These are phyloP conservation scores for Phaeosphaeria sp. DNA, from an alignment of 2,329 filamentous ascomycete genomes.

Conservation along the genomic window DNA sequence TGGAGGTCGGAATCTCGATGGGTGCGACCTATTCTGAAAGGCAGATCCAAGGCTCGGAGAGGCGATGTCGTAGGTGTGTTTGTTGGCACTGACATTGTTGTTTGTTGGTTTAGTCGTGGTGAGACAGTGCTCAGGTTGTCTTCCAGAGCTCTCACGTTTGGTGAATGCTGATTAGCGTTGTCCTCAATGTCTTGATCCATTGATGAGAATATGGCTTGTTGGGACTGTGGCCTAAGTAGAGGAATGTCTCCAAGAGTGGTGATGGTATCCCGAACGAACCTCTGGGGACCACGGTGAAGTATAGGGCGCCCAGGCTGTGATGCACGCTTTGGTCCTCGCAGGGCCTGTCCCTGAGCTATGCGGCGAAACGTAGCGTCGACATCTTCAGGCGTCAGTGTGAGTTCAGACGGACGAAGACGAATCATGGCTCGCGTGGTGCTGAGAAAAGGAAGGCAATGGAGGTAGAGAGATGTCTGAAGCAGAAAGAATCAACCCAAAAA, in stretches of 20 bases:
- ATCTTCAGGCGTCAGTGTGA: constrained; percentile 45
- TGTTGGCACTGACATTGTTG: background rate
- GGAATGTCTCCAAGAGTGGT: constrained; percentile 33
- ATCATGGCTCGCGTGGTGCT: constrained; percentile 33
- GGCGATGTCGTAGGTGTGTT: constrained; percentile 5
- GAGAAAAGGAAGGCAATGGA: constrained; percentile 13
- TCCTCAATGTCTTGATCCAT: constrained; percentile 24
- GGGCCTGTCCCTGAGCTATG: constrained; percentile 33
- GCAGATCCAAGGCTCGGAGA: constrained; percentile 22
- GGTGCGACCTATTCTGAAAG: constrained; percentile 25
- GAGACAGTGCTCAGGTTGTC: constrained; percentile 7
- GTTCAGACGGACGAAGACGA: constrained; percentile 44
- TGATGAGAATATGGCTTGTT: constrained; percentile 26
- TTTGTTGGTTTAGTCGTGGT: constrained; percentile 4
- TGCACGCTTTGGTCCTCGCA: constrained; percentile 9
- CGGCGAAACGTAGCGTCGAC: constrained; percentile 43
- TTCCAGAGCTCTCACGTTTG: constrained; percentile 2
- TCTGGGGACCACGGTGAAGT: constrained; percentile 38
- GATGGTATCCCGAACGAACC: constrained; percentile 38
- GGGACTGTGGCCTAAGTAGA: constrained; percentile 26
- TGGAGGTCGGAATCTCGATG: constrained; percentile 2
- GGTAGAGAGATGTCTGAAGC: constrained; percentile 13
- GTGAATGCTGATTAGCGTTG: background rate
- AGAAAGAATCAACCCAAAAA: background rate
- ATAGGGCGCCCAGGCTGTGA: constrained; percentile 23